These are phyloP conservation scores for Fusarium sp. DNA, from an alignment of 2,329 filamentous ascomycete genomes.

Conservation along the genomic window DNA sequence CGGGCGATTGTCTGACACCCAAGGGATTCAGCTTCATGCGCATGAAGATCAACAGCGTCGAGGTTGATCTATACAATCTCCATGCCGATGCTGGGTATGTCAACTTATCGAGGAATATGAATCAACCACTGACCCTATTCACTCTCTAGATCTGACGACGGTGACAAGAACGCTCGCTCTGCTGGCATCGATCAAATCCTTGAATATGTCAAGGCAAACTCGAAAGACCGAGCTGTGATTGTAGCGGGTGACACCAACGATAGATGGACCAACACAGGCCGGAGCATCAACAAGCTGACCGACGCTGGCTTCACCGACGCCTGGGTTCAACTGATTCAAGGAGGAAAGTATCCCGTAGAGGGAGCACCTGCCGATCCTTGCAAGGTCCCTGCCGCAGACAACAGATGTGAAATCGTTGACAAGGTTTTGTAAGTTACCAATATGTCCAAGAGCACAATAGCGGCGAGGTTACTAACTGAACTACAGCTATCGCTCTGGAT, in stretches of 20 bases:
- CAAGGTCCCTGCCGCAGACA: constrained; percentile 67
- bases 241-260: constrained; percentile 76
- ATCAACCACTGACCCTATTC: neutral
- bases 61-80: constrained; percentile 74
- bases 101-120: rapidly evolving
- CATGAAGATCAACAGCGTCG: constrained; percentile 65
- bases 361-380: constrained; percentile 60
- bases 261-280: constrained; percentile 66
- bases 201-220: constrained; percentile 68
- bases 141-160: constrained; percentile 58
- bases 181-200: constrained; percentile 72
- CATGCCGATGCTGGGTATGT: constrained; percentile 71
- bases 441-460: too few species aligned
- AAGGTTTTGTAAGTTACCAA: constrained; percentile 64
- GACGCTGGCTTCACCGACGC: constrained; percentile 68
- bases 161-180: constrained; percentile 68
- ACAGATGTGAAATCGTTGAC: constrained; percentile 74
- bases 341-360: constrained; percentile 60
- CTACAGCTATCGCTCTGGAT: constrained; percentile 62
- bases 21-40: constrained; percentile 80
- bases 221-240: constrained; percentile 71
- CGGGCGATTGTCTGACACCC: constrained; percentile 74
- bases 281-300: constrained; percentile 63
- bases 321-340: constrained; percentile 69
- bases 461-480: neutral